Percentiles rank a stretch among this genome's conserved stretches.
Conservation (phyloP, 345 rosid species). For the Melaleuca alternifolia region DNA sequence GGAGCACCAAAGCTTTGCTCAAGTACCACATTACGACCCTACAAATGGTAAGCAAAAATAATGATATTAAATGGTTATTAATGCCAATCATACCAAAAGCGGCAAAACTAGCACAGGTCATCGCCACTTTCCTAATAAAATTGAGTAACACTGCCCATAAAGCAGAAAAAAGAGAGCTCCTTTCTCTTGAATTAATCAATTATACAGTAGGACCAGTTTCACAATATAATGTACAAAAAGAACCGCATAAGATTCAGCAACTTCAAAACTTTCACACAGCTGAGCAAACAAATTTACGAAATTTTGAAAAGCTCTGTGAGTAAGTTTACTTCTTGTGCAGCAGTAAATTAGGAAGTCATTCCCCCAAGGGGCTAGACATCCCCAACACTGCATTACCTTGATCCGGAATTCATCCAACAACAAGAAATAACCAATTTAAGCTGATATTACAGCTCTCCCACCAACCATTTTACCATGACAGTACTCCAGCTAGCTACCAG, state of each 20-base stretch:
- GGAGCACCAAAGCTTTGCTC: slow-evolving; percentile 98
- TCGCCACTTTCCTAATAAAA: background rate
- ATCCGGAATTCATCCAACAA: background rate
- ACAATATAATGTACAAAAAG: background rate
- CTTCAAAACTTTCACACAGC: background rate
- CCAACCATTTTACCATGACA: background rate
- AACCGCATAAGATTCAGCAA: background rate
- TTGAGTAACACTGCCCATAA: background rate
- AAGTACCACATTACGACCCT: slow-evolving; percentile 94
- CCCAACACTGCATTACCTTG: background rate
- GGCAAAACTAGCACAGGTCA: background rate
- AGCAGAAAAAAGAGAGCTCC: background rate
- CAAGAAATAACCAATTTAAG: background rate
- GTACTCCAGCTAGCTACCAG: background rate
- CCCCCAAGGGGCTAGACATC: background rate
- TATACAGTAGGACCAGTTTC: background rate
- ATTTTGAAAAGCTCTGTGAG: background rate
- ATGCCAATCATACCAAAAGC: background rate
- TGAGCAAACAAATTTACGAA: background rate
- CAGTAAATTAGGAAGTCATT: background rate
- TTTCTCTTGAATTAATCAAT: background rate
- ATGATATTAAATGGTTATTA: background rate
- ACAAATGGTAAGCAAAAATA: background rate
- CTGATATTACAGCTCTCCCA: background rate
- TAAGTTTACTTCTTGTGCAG: background rate